These are phyloP conservation scores for Kwoniella europaea DNA, from an alignment of 768 basidiomycete species.

Conservation along the genomic window DNA sequence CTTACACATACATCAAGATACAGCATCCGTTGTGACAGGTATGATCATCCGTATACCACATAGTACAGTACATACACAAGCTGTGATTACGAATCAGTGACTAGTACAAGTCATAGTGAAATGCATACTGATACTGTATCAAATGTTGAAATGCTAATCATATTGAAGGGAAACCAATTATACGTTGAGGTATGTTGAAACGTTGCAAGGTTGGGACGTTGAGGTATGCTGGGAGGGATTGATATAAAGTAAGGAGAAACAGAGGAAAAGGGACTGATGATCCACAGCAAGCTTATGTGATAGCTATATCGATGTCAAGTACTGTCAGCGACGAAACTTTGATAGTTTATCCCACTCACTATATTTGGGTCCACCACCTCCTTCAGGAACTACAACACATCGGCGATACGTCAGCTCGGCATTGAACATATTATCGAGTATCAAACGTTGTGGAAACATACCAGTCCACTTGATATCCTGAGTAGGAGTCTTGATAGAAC, in stretches of 20 bases:
- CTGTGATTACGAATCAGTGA: too few species aligned
- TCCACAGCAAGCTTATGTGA: conserved; percentile 23
- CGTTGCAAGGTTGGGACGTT: too few species aligned
- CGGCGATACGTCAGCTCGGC: conserved; percentile 1
- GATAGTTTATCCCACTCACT: conserved; percentile 63
- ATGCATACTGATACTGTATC: background rate
- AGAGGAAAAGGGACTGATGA: background rate
- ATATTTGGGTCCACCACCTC: conserved; percentile 95
- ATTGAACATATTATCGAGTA: background rate
- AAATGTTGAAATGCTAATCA: conserved; percentile 1
- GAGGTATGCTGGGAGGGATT: too few species aligned
- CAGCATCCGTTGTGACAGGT: too few species aligned
- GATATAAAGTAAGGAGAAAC: too few species aligned
- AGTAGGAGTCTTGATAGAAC: conserved; percentile 91
- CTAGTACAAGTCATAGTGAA: background rate
- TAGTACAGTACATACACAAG: too few species aligned
- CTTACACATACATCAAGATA: too few species aligned
- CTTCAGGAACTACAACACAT: conserved; percentile 77
- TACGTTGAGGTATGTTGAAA: background rate
- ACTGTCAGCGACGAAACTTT: background rate
- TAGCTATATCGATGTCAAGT: conserved; percentile 15
- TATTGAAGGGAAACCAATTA: background rate
- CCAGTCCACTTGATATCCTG: conserved; percentile 89
- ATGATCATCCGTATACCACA: too few species aligned
- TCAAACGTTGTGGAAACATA: conserved; percentile 16